Percentiles rank a stretch among this genome's conserved stretches.
Evolutionary conservation across 352 stramenopile species (phyloP).

Genomic region (Pythium scleroteichum): DNA sequence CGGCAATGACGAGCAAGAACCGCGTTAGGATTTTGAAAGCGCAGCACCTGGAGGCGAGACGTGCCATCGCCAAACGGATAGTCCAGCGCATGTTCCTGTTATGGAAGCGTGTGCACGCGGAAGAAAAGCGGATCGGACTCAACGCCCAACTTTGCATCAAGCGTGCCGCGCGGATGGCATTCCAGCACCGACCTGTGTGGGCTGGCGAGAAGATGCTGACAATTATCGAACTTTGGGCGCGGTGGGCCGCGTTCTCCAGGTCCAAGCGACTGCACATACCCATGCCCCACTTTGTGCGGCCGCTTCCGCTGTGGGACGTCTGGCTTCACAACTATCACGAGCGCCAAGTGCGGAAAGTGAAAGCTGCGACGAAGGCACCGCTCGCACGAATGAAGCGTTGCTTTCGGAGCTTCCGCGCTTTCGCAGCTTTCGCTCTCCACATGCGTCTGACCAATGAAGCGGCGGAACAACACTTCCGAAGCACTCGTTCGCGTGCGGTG

Average conservation of each 20-base stretch:
- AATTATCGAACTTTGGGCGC: constrained; percentile 70
- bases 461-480: constrained; percentile 27
- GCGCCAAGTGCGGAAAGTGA: constrained; percentile 71
- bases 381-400: constrained; percentile 47
- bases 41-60: constrained; percentile 46
- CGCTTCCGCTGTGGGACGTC: constrained; percentile 67
- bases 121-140: constrained; percentile 45
- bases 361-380: constrained; percentile 53
- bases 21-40: constrained; percentile 31
- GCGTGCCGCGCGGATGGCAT: constrained; percentile 60
- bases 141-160: constrained; percentile 79
- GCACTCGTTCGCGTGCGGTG: constrained; percentile 17
- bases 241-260: constrained; percentile 55
- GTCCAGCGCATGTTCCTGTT: constrained; percentile 63
- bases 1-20: constrained; percentile 29
- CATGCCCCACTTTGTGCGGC: constrained; percentile 41
- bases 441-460: constrained; percentile 23
- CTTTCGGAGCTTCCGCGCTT: constrained; percentile 40
- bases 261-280: constrained; percentile 49
- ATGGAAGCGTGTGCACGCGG: constrained; percentile 59
- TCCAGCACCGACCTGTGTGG: constrained; percentile 56
- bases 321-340: constrained; percentile 81
- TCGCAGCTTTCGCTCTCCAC: constrained; percentile 22
- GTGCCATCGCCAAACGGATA: constrained; percentile 62
- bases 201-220: constrained; percentile 56